phyloP scores from a whole-genome alignment of 2,329 filamentous ascomycete genomes.

The Scortechinia acanthostroma region DNA sequence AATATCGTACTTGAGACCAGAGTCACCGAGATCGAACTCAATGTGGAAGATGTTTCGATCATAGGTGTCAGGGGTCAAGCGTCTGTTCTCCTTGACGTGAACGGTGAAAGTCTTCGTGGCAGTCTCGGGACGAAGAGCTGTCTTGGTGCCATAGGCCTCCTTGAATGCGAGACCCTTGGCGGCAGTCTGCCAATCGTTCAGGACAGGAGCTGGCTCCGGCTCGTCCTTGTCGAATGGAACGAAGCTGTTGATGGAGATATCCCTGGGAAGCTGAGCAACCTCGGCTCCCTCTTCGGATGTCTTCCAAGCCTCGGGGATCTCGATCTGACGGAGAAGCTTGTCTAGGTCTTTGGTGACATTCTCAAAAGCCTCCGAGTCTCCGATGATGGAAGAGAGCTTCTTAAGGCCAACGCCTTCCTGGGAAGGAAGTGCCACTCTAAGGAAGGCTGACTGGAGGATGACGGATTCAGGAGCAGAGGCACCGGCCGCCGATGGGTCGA shows the following conservation, averaged over 20 bases:
- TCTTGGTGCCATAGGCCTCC: conserved; percentile 77
- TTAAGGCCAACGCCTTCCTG: conserved; percentile 52
- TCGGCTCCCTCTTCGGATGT: conserved; percentile 55
- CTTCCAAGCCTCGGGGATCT: conserved; percentile 75
- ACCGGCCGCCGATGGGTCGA: conserved; percentile 67
- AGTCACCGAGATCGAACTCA: conserved; percentile 88
- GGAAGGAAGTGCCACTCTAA: conserved; percentile 68
- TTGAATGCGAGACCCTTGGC: conserved; percentile 89
- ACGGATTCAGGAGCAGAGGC: conserved; percentile 54
- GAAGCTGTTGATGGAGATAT: conserved; percentile 76
- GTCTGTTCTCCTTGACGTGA: conserved; percentile 88
- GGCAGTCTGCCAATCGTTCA: conserved; percentile 74
- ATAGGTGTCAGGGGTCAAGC: conserved; percentile 79
- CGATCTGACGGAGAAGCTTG: conserved; percentile 64
- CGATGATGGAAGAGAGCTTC: conserved; percentile 54
- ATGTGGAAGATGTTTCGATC: conserved; percentile 99
- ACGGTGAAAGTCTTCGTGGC: conserved; percentile 80
- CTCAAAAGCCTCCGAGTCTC: conserved; percentile 35
- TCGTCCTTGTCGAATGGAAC: conserved; percentile 72
- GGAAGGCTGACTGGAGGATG: conserved; percentile 74
- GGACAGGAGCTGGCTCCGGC: conserved; percentile 51
- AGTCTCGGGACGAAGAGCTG: conserved; percentile 75
- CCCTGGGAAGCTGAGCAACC: conserved; percentile 44
- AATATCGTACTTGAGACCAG: conserved; percentile 91
- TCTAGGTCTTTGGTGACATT: conserved; percentile 63